phyloP scores from a whole-genome alignment of 2,329 filamentous ascomycete species.

The Ceratocystis lukuohia region DNA sequence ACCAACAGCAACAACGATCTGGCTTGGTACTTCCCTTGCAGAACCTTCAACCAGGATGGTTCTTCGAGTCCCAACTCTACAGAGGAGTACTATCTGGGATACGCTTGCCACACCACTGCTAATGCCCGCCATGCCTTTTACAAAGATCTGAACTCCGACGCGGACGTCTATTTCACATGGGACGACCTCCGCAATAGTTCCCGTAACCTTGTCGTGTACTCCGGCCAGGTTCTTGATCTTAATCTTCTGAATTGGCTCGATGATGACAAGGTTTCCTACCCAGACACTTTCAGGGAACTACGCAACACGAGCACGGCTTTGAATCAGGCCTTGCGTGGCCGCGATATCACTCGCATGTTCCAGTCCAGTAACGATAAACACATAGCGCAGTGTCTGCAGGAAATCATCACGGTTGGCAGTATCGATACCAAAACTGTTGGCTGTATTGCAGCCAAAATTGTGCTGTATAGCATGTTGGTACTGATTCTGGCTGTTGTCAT shows the following conservation, averaged over 20 bases:
- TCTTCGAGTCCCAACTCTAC: conserved; percentile 65
- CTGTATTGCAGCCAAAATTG: conserved; percentile 93
- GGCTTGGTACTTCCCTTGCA: conserved; percentile 96
- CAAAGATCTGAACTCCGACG: conserved; percentile 46
- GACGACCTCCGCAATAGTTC: conserved; percentile 78
- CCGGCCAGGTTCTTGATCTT: conserved; percentile 82
- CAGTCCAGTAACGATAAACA: conserved; percentile 66
- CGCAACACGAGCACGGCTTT: conserved; percentile 48
- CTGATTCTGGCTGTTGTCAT: conserved; percentile 84
- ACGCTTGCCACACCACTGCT: conserved; percentile 71
- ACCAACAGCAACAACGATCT: conserved; percentile 59
- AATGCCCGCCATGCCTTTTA: conserved; percentile 64
- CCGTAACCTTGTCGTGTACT: conserved; percentile 87
- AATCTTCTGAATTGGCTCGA: conserved; percentile 87
- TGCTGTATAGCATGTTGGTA: conserved; percentile 81
- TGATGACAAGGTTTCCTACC: conserved; percentile 59
- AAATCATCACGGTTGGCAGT: conserved; percentile 91
- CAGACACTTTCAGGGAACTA: conserved; percentile 65
- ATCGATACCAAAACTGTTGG: conserved; percentile 93
- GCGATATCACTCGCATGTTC: conserved; percentile 80
- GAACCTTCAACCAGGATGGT: conserved; percentile 83
- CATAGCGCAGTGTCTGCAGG: conserved; percentile 72
- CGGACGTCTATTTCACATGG: conserved; percentile 95
- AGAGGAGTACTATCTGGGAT: conserved; percentile 64
- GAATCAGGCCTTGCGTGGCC: conserved; percentile 57